Evolutionary conservation across 805 yeast species (phyloP), one percentile per base, ranked within the genome.

Genomic region (Kodamaea fukazawae): DNA sequence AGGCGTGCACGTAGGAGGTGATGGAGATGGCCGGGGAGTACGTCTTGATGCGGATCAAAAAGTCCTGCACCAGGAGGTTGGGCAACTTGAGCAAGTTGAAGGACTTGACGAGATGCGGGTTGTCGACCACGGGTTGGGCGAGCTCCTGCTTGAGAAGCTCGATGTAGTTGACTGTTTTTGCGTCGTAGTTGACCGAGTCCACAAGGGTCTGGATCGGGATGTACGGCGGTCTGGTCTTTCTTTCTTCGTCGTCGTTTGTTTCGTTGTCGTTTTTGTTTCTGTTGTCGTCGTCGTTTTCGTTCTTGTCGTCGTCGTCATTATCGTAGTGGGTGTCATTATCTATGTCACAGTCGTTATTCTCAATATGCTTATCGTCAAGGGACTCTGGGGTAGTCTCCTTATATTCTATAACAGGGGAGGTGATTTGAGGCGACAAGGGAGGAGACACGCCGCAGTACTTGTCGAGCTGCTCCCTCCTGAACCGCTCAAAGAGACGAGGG

Each of bases 21-120:
- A 65, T 66, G 4, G 73, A 65, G 8, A 63, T 60, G 13, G 70
- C 57, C 2, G 71, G 54, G 32, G 70, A 63, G 47, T 67, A 69
- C 3, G 67, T 65, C 38, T 60, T 58, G 30, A 69, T 64, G 23
- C 74, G 50, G 16, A 54, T 41, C 25, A 69, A 50, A 46, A 64
- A 69, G 32, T 65, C 58, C 29, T 55, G 63, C 11, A 67, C 49
- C n/a, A 63, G 40, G 20, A 68, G 40, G 7, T 62, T 51, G 2
- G 74, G 74, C 6, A 59, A 49, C 34, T 61, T 57, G 13, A 63
- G 53, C 25, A 69, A 52, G 35, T 62, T 59, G 41, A 69, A 69
- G 2, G 51, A 36, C 43, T 57, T 60, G 39, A 61, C 39, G 4
- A 67, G 53, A 41, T 57, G 65, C 20, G 48, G 46, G 23, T 53